Conservation (phyloP, 2,329 filamentous ascomycete species). For the Trichoderma sp. region DNA sequence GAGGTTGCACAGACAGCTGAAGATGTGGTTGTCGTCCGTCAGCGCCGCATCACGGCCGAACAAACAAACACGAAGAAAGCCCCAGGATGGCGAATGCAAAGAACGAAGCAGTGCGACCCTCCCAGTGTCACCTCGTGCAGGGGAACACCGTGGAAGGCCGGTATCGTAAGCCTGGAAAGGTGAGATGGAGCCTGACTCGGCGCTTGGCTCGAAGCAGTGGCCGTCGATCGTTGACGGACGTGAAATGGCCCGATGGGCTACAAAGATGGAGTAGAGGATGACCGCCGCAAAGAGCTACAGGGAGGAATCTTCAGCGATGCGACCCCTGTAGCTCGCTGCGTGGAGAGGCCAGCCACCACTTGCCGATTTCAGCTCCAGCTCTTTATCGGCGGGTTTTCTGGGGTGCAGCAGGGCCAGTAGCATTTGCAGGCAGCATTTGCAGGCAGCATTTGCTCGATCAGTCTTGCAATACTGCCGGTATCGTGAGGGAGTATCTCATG, state of each 20-base stretch:
- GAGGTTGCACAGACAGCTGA: background rate
- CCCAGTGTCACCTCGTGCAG: background rate
- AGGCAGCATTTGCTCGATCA: background rate
- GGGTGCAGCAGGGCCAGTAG: background rate
- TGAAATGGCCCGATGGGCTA: background rate
- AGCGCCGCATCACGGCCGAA: background rate
- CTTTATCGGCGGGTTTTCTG: background rate
- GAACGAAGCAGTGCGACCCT: background rate
- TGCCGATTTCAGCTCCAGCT: background rate
- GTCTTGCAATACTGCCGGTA: background rate
- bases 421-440: background rate
- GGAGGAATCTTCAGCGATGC: background rate
- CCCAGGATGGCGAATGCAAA: background rate
- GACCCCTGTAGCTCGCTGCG: background rate
- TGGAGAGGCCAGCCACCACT: background rate
- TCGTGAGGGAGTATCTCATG: background rate
- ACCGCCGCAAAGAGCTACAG: background rate
- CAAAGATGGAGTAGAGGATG: background rate
- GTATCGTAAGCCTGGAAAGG: background rate
- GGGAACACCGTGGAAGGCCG: constrained; percentile 17
- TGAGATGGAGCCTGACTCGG: background rate
- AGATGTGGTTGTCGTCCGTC: background rate
- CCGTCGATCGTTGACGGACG: background rate
- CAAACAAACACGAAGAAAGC: background rate
- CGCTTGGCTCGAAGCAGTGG: constrained; percentile 5